Evolutionary conservation across 257 asterid genomes (phyloP).

Genomic region (Leonotis leonurus): DNA sequence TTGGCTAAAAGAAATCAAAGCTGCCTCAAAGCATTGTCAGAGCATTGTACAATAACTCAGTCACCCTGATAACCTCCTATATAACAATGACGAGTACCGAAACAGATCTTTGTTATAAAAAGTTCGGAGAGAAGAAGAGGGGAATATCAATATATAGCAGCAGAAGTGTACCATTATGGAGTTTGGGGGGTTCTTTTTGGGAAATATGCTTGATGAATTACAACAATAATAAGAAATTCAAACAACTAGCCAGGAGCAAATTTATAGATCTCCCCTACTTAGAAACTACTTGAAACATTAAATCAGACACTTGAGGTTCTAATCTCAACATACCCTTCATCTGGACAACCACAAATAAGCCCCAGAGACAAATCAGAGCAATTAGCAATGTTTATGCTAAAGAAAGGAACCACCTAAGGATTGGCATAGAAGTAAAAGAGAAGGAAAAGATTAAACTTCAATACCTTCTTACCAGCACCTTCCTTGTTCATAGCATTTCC

Average conservation of each 20-base stretch:
- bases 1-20: too few relatives aligned
- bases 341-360: not conserved
- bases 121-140: too few relatives aligned
- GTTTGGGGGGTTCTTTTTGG: too few relatives aligned
- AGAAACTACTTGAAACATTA: not conserved
- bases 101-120: too few relatives aligned
- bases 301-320: not conserved
- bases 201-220: not conserved
- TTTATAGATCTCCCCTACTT: not conserved
- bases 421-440: not conserved
- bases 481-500: conserved; percentile 80
- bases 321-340: not conserved
- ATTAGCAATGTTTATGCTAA: not conserved
- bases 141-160: too few relatives aligned
- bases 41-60: too few relatives aligned
- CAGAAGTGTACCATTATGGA: too few relatives aligned
- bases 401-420: not conserved
- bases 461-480: conserved; percentile 68
- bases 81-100: too few relatives aligned
- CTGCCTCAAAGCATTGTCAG: too few relatives aligned
- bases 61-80: too few relatives aligned
- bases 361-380: not conserved
- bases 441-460: not conserved
- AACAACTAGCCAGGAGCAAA: not conserved
- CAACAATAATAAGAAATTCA: not conserved